Conservation (phyloP, 495 filamentous ascomycete genomes). For the Cenococcum geophilum region DNA sequence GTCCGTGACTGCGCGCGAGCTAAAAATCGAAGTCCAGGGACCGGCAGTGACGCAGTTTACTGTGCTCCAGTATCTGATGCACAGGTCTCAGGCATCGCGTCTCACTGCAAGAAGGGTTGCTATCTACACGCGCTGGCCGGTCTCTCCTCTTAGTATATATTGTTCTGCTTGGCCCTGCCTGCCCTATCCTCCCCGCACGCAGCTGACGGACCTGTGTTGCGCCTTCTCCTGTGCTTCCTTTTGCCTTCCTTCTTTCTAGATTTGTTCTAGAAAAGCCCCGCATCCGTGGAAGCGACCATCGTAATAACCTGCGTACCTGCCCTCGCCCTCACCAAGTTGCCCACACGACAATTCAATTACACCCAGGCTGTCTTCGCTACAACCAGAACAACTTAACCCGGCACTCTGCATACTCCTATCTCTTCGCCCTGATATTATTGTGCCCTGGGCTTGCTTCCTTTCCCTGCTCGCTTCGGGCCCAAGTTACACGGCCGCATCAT, state of each 20-base stretch:
- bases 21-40: neutral
- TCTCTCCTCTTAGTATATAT: neutral
- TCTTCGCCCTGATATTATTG: slow-evolving; percentile 5
- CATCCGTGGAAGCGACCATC: slow-evolving; percentile 4
- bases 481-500: slow-evolving; percentile 28
- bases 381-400: neutral
- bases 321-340: neutral
- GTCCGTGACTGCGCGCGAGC: slow-evolving; percentile 21
- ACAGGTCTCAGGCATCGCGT: neutral
- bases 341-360: slow-evolving; percentile 1
- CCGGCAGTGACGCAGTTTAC: neutral
- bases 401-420: neutral
- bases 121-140: too few species aligned
- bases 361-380: neutral
- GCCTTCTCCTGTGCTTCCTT: neutral
- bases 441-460: slow-evolving; percentile 5
- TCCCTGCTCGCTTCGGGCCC: slow-evolving; percentile 23
- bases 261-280: slow-evolving; percentile 8
- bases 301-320: neutral
- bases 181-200: neutral
- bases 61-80: neutral
- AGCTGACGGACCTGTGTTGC: neutral
- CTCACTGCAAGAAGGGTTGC: neutral
- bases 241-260: slow-evolving; percentile 6
- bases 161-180: neutral